phyloP scores from a whole-genome alignment of 2,329 filamentous ascomycete genomes.

The Calycina herbarum region DNA sequence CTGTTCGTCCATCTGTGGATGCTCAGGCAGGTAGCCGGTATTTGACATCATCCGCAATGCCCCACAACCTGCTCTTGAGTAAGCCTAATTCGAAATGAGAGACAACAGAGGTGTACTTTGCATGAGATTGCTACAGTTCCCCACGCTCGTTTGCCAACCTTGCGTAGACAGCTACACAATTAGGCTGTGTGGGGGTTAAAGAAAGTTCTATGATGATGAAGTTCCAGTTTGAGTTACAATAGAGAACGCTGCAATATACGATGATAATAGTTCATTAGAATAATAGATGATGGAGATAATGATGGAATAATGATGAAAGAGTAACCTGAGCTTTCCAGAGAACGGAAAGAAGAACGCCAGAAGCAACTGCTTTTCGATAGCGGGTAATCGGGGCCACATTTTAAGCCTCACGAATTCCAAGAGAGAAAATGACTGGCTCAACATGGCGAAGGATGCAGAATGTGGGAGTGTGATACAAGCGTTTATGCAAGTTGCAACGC shows the following conservation, averaged over 20 bases:
- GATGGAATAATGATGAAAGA: not conserved
- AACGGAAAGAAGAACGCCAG: not conserved
- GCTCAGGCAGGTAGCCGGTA: not conserved
- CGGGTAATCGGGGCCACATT: not conserved
- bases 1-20: not conserved
- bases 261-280: not conserved
- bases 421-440: conserved; percentile 2
- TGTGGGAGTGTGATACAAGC: not conserved
- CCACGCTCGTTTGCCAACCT: not conserved
- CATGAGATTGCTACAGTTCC: not conserved
- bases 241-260: not conserved
- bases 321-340: not conserved
- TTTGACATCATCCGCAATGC: not conserved
- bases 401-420: not conserved
- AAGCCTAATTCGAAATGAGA: not conserved
- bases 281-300: not conserved
- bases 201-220: not conserved
- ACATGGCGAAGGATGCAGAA: not conserved
- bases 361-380: not conserved
- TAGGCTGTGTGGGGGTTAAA: not conserved
- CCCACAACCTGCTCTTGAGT: not conserved
- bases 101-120: not conserved
- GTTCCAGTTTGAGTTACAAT: not conserved
- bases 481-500: conserved; percentile 4
- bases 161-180: too few relatives aligned